phyloP scores from a whole-genome alignment of 805 yeast genomes.

The Saccharomycopsis selenospora region DNA sequence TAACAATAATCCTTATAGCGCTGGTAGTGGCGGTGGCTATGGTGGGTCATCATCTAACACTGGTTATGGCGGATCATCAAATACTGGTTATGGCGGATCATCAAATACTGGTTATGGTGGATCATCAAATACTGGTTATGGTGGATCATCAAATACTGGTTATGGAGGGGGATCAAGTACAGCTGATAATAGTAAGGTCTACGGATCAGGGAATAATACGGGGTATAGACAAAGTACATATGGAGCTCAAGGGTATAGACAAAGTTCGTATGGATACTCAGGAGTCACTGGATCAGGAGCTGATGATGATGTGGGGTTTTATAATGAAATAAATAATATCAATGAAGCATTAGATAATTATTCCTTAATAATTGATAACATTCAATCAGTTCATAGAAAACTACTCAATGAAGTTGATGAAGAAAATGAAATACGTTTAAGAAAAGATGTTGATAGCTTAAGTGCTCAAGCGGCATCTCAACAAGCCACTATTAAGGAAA shows the following conservation, averaged over 20 bases:
- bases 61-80: neutral
- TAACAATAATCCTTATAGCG: neutral
- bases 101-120: neutral
- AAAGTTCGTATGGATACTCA: neutral
- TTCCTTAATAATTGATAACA: constrained; percentile 58
- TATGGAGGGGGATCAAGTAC: neutral
- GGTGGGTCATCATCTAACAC: neutral
- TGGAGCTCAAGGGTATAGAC: neutral
- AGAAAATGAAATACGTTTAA: constrained; percentile 58
- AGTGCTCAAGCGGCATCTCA: constrained; percentile 72
- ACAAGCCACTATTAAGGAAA: constrained; percentile 64
- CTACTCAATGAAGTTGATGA: constrained; percentile 67
- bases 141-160: neutral
- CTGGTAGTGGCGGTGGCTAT: neutral
- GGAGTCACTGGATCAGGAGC: constrained; percentile 24
- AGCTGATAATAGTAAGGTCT: neutral
- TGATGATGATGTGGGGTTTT: constrained; percentile 59
- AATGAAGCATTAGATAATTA: constrained; percentile 65
- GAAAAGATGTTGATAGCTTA: constrained; percentile 69
- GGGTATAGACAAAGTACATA: neutral
- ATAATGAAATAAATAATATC: constrained; percentile 60
- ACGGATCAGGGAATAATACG: constrained; percentile 1
- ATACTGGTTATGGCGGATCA: neutral
- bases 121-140: neutral
- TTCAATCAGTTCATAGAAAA: constrained; percentile 63